Conservation (phyloP, 2,329 filamentous ascomycete species). For the Cordyceps pruinosa region DNA sequence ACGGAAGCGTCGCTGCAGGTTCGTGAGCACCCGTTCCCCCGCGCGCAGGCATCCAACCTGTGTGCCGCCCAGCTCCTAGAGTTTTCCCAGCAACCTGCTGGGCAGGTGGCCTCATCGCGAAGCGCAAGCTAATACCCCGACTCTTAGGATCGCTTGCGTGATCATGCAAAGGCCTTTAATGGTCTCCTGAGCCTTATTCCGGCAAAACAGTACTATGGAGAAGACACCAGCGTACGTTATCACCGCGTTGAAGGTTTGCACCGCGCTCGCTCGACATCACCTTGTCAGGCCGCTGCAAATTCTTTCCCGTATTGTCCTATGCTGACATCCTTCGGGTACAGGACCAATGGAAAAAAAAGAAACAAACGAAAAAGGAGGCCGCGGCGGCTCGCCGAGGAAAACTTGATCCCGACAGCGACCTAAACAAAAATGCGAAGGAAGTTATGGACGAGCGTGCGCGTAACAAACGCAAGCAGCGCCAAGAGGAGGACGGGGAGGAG, state of each 20-base stretch:
- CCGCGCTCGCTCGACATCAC: slow-evolving; percentile 5
- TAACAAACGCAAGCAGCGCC: slow-evolving; percentile 73
- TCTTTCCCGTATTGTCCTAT: background rate
- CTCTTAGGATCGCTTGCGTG: slow-evolving; percentile 49
- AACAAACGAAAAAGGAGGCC: slow-evolving; percentile 88
- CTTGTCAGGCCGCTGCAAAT: slow-evolving; percentile 7
- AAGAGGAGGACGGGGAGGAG: slow-evolving; percentile 35
- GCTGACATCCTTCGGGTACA: slow-evolving; percentile 28
- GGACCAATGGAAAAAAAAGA: slow-evolving; percentile 91
- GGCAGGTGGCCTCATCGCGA: background rate
- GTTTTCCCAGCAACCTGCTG: background rate
- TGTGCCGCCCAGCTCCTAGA: background rate
- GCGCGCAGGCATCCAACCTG: slow-evolving; percentile 4
- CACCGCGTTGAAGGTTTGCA: slow-evolving; percentile 3
- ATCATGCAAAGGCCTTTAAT: slow-evolving; percentile 69
- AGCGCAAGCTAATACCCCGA: background rate
- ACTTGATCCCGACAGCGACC: slow-evolving; percentile 78
- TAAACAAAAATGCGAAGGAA: slow-evolving; percentile 79
- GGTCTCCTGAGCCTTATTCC: slow-evolving; percentile 82
- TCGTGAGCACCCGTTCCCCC: slow-evolving; percentile 25
- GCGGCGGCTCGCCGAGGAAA: slow-evolving; percentile 78
- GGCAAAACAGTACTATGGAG: slow-evolving; percentile 83
- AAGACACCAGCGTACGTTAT: slow-evolving; percentile 70
- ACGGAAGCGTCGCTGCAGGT: slow-evolving; percentile 41
- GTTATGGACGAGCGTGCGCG: slow-evolving; percentile 73